Conservation (phyloP, 2,329 filamentous ascomycete genomes). For the Plenodomus biglobosus region DNA sequence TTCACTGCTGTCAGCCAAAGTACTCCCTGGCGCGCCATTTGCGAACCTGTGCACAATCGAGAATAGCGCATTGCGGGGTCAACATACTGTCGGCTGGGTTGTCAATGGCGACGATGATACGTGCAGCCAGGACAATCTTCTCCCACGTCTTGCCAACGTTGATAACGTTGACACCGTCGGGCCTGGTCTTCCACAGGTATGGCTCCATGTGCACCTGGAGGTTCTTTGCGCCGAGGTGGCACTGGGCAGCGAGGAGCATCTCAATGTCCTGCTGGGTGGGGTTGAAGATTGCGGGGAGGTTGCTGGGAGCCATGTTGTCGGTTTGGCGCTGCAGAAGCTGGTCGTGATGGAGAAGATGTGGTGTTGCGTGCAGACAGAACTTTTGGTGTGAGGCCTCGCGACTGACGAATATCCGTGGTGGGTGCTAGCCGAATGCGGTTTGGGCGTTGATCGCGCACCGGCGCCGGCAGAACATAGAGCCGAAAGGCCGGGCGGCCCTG, state of each 20-base stretch:
- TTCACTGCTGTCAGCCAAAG: slow-evolving; percentile 13
- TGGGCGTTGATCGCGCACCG: slow-evolving; percentile 5
- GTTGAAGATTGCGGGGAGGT: slow-evolving; percentile 94
- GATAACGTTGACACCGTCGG: slow-evolving; percentile 97
- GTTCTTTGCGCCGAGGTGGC: slow-evolving; percentile 98
- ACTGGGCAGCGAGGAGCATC: slow-evolving; percentile 97
- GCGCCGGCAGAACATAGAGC: slow-evolving; percentile 9
- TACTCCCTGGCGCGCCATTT: not conserved
- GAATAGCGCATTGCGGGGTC: slow-evolving; percentile 5
- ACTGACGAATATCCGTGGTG: slow-evolving; percentile 19
- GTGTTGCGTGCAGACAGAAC: slow-evolving; percentile 26
- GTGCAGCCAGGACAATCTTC: slow-evolving; percentile 98
- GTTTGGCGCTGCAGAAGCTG: slow-evolving; percentile 36
- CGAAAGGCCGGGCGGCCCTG: slow-evolving; percentile 1
- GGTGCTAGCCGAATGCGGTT: slow-evolving; percentile 14
- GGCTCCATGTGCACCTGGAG: slow-evolving; percentile 99
- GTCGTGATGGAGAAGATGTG: slow-evolving; percentile 23
- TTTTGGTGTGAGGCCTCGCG: slow-evolving; percentile 19
- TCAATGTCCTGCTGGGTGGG: slow-evolving; percentile 98
- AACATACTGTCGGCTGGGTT: slow-evolving; percentile 93
- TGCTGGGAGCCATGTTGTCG: slow-evolving; percentile 86
- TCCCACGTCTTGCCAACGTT: slow-evolving; percentile 99
- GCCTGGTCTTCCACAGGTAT: slow-evolving; percentile 99
- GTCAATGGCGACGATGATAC: slow-evolving; percentile 98
- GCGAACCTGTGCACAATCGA: not conserved